A percentile compares a stretch with the other conserved stretches of the same genome.
Evolutionary conservation across 2,329 filamentous ascomycete species (phyloP).

Genomic region (Claviceps monticola): DNA sequence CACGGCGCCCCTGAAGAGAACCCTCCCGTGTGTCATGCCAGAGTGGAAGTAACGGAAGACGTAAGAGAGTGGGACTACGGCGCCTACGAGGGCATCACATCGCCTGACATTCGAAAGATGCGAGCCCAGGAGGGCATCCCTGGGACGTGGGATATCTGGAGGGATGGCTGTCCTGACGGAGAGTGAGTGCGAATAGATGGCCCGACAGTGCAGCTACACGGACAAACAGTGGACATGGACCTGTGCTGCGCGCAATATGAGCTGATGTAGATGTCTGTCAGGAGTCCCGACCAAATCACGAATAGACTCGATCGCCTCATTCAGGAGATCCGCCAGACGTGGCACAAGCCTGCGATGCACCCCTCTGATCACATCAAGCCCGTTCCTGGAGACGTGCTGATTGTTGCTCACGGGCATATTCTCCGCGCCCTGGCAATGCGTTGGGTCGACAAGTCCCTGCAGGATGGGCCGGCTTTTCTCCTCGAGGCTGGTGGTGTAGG

Average conservation of each 20-base stretch:
- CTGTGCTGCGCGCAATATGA: too few species aligned
- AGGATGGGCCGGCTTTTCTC: constrained; percentile 63
- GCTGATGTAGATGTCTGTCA: constrained; percentile 13
- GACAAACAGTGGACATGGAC: neutral
- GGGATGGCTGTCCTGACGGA: constrained; percentile 73
- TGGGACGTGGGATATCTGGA: constrained; percentile 71
- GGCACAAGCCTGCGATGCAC: constrained; percentile 49
- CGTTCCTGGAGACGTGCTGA: constrained; percentile 26
- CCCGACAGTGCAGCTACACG: neutral
- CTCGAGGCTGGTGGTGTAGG: constrained; percentile 83
- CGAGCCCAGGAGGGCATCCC: constrained; percentile 42
- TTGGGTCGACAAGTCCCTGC: constrained; percentile 63
- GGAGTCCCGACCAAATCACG: constrained; percentile 59
- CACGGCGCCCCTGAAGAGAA: constrained; percentile 25
- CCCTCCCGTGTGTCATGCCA: constrained; percentile 38
- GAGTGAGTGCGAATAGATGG: constrained; percentile 43
- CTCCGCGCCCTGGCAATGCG: constrained; percentile 76
- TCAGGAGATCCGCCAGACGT: constrained; percentile 52
- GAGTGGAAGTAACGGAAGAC: constrained; percentile 53
- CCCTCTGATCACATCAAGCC: constrained; percentile 24
- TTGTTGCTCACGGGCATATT: constrained; percentile 87
- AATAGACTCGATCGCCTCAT: constrained; percentile 64
- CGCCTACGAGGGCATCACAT: constrained; percentile 71
- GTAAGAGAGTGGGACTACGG: constrained; percentile 84
- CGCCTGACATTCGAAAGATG: constrained; percentile 47